A percentile compares a stretch with the other conserved stretches of the same genome.
Evolutionary conservation across 192 early-diverging fungal species (phyloP).

Genomic region (Mortierella hygrophila): DNA sequence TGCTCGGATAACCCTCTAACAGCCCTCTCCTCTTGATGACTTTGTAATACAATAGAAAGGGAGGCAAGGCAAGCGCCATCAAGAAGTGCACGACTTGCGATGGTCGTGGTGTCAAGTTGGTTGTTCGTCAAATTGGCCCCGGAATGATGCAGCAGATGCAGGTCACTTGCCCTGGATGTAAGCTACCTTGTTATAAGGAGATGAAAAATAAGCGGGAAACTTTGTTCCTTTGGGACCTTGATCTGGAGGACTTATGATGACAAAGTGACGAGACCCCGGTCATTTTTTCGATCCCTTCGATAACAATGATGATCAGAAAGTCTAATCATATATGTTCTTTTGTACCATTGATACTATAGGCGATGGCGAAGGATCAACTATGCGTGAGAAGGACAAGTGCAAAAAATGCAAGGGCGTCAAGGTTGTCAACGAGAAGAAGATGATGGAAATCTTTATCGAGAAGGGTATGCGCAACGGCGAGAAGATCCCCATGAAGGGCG

Average conservation of each 20-base stretch:
- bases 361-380: conserved; percentile 84
- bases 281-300: not conserved
- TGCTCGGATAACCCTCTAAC: conserved; percentile 1
- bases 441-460: conserved; percentile 92
- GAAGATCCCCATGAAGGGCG: conserved; percentile 90
- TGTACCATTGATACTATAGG: conserved; percentile 19
- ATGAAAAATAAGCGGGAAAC: not conserved
- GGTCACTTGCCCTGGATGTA: conserved; percentile 83
- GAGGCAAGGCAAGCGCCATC: conserved; percentile 83
- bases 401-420: conserved; percentile 94
- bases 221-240: not conserved
- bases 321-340: not conserved
- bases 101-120: conserved; percentile 84
- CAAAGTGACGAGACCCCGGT: not conserved
- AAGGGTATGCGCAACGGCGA: conserved; percentile 95
- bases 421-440: conserved; percentile 87
- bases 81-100: conserved; percentile 82
- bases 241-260: not conserved
- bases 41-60: conserved; percentile 70
- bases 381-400: conserved; percentile 90
- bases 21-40: not conserved
- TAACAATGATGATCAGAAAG: not conserved
- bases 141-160: conserved; percentile 94
- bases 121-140: conserved; percentile 87
- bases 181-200: conserved; percentile 7